A percentile compares a stretch with the other conserved stretches of the same genome.
These are phyloP conservation scores for Trichosporon ovoides DNA, from an alignment of 1,284 basidiomycete genomes.

Conservation along the genomic window DNA sequence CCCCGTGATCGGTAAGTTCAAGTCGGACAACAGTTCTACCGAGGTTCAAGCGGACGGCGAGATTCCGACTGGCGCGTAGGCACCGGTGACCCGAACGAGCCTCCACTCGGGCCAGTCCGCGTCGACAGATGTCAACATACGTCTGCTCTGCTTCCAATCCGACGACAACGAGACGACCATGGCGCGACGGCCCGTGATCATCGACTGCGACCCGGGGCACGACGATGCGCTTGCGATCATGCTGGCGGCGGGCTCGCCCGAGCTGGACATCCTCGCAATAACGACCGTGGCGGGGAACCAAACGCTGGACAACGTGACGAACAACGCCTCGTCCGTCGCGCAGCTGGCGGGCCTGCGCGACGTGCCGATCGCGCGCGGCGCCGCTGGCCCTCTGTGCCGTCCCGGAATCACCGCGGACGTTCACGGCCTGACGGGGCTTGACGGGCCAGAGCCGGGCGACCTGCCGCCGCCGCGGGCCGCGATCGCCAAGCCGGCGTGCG, in stretches of 20 bases:
- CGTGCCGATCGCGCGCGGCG: slow-evolving; percentile 14
- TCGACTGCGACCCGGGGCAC: slow-evolving; percentile 27
- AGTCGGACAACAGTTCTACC: too few species aligned
- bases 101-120: too few species aligned
- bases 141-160: too few species aligned
- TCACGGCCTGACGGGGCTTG: slow-evolving; percentile 16
- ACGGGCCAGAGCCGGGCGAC: slow-evolving; percentile 10
- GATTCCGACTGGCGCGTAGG: too few species aligned
- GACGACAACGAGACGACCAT: background rate
- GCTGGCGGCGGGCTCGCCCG: slow-evolving; percentile 20
- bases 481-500: slow-evolving; percentile 15
- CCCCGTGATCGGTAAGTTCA: too few species aligned
- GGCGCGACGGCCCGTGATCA: slow-evolving; percentile 14
- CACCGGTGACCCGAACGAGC: too few species aligned
- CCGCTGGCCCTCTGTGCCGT: slow-evolving; percentile 5
- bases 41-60: too few species aligned
- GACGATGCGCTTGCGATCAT: slow-evolving; percentile 26
- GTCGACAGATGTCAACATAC: too few species aligned
- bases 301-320: slow-evolving; percentile 17
- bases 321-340: slow-evolving; percentile 18
- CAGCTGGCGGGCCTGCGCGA: slow-evolving; percentile 15
- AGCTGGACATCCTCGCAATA: slow-evolving; percentile 20
- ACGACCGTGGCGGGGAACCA: slow-evolving; percentile 26
- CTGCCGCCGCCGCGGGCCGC: slow-evolving; percentile 4
- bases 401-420: slow-evolving; percentile 8